Conservation (phyloP, 2,329 filamentous ascomycete species). For the Trichoderma oligosporum region DNA sequence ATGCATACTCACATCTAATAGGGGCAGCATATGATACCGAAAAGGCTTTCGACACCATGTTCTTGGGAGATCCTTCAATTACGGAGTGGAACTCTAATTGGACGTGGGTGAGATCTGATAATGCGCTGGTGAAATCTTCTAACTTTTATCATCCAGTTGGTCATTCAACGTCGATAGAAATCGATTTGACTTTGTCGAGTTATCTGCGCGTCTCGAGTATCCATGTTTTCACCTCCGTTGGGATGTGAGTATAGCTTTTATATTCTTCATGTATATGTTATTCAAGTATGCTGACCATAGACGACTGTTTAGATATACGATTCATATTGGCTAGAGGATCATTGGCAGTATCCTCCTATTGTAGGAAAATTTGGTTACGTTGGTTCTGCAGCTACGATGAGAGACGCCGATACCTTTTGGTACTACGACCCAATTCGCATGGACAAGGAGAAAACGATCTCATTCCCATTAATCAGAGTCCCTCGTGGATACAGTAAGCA, state of each 20-base stretch:
- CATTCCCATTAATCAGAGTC: constrained; percentile 37
- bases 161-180: constrained; percentile 31
- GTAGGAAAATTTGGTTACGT: constrained; percentile 39
- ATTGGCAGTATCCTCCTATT: constrained; percentile 42
- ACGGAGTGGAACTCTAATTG: constrained; percentile 26
- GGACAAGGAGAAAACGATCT: constrained; percentile 37
- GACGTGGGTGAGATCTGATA: constrained; percentile 22
- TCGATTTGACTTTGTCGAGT: constrained; percentile 31
- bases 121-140: neutral
- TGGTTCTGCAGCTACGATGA: constrained; percentile 41
- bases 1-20: constrained; percentile 11
- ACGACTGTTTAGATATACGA: constrained; percentile 36
- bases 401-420: constrained; percentile 30
- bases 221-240: constrained; percentile 35
- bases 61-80: constrained; percentile 29
- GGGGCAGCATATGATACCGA: constrained; percentile 38
- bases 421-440: constrained; percentile 36
- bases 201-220: constrained; percentile 31
- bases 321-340: constrained; percentile 35
- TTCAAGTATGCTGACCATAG: neutral
- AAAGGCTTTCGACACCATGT: constrained; percentile 39
- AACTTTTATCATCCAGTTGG: constrained; percentile 27
- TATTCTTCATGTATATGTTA: too few relatives aligned
- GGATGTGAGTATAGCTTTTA: constrained; percentile 31
- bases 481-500: constrained; percentile 34